Percentiles rank a stretch among this genome's conserved stretches.
Conservation (phyloP, 2,329 filamentous ascomycete species). For the Microsporum ferrugineum region DNA sequence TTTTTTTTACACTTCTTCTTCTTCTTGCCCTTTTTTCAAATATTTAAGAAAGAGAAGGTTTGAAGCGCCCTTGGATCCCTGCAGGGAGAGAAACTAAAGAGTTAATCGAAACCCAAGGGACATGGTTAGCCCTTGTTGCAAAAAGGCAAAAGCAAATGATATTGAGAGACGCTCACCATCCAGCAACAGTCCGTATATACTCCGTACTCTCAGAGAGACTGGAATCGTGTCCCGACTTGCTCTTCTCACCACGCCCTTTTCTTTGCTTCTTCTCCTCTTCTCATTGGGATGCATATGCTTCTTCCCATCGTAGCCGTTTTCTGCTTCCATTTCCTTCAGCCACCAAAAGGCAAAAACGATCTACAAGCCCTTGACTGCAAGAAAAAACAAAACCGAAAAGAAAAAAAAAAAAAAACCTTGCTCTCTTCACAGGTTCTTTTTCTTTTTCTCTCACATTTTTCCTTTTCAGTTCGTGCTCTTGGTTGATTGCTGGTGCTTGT, state of each 20-base stretch:
- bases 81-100: background rate
- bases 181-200: background rate
- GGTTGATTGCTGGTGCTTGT: background rate
- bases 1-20: background rate
- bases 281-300: background rate
- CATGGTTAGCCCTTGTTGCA: constrained; percentile 1
- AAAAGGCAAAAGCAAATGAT: background rate
- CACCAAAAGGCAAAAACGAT: constrained; percentile 1
- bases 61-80: background rate
- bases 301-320: background rate
- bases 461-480: background rate
- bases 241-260: background rate
- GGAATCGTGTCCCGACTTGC: background rate
- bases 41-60: background rate
- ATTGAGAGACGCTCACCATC: background rate
- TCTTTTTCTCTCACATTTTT: background rate
- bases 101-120: constrained; percentile 3
- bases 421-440: background rate
- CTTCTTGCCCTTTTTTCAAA: background rate
- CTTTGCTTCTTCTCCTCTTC: background rate
- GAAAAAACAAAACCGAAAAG: background rate
- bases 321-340: background rate
- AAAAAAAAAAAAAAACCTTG: background rate
- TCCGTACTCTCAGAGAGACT: background rate
- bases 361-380: background rate